Evolutionary conservation across 257 asterid species (phyloP).

Genomic region (Solanum etuberosum): DNA sequence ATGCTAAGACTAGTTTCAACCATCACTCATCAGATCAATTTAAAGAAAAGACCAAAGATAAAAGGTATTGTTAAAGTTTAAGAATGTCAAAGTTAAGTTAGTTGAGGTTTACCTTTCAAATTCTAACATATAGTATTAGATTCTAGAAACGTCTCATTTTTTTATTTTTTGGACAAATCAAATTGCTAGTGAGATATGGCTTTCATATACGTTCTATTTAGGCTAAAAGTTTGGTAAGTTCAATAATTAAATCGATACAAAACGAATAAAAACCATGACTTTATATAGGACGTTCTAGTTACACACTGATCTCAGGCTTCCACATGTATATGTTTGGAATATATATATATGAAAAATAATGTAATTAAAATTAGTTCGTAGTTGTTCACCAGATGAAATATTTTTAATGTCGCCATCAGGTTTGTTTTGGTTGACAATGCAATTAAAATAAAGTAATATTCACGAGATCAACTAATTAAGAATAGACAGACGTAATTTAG

Average conservation of each 20-base stretch:
- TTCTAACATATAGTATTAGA: background rate
- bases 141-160: background rate
- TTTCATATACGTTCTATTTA: background rate
- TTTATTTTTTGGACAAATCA: background rate
- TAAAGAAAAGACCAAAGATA: background rate
- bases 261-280: background rate
- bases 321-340: background rate
- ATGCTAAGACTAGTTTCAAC: background rate
- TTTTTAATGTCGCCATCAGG: background rate
- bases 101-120: conserved; percentile 16
- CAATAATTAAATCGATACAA: background rate
- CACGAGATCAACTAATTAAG: background rate
- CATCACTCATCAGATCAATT: background rate
- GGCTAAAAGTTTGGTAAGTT: background rate
- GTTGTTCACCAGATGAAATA: background rate
- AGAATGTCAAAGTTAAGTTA: conserved; percentile 13
- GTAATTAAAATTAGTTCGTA: background rate
- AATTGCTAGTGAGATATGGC: background rate
- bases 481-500: background rate
- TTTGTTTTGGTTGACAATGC: background rate
- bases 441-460: background rate
- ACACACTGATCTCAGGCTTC: background rate
- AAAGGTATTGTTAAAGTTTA: background rate
- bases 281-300: background rate
- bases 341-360: background rate